Evolutionary conservation across 176 grass and related monocot genomes (phyloP).

Genomic region (Phyllostachys edulis): DNA sequence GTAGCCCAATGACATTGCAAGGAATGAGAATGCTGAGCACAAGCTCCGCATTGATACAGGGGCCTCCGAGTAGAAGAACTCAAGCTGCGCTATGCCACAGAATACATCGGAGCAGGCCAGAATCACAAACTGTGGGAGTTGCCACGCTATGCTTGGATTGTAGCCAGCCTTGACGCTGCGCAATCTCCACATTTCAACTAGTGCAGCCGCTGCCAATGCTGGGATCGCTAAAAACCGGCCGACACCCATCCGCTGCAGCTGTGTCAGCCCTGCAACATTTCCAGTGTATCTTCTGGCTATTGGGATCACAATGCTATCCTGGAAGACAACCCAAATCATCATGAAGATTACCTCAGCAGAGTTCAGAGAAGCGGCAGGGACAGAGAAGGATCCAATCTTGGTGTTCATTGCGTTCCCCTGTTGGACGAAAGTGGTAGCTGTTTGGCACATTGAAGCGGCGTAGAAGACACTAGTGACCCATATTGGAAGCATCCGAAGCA

Average conservation of each 20-base stretch:
- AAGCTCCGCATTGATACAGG: constrained; percentile 62
- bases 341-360: constrained; percentile 69
- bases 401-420: constrained; percentile 79
- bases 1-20: constrained; percentile 69
- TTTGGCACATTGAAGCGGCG: constrained; percentile 63
- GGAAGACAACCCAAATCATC: constrained; percentile 61
- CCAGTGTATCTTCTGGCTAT: constrained; percentile 45
- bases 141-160: constrained; percentile 71
- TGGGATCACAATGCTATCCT: constrained; percentile 60
- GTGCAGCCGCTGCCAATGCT: constrained; percentile 45
- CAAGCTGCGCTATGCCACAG: constrained; percentile 73
- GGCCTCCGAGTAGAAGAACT: constrained; percentile 72
- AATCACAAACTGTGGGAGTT: constrained; percentile 68
- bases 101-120: constrained; percentile 77
- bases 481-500: constrained; percentile 81
- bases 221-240: constrained; percentile 59
- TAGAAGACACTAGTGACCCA: constrained; percentile 69
- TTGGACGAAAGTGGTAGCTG: constrained; percentile 78
- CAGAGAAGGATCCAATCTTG: constrained; percentile 57
- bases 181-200: constrained; percentile 57
- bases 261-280: constrained; percentile 57
- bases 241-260: constrained; percentile 78
- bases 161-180: constrained; percentile 30
- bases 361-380: constrained; percentile 74
- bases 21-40: constrained; percentile 62